Evolutionary conservation across 2,329 filamentous ascomycete species (phyloP), one percentile per base, ranked within the genome.

Genomic region (Cercospora sp.): DNA sequence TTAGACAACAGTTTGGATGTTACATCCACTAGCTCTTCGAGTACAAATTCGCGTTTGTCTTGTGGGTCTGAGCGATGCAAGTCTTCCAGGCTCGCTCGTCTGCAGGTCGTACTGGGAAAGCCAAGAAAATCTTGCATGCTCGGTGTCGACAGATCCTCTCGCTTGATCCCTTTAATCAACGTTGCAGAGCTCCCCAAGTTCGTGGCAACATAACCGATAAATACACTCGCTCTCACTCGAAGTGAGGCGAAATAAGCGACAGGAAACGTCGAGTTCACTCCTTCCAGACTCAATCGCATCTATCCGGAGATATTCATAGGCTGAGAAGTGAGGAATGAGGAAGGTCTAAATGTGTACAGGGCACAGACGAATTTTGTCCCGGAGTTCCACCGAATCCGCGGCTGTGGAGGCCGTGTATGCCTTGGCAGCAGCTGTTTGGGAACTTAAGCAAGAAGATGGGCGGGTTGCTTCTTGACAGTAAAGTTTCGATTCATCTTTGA

Each of bases 321-420:
- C 26, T 58, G 26, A 1, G 30, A 7, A 9, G 13, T 18, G 53
- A 58, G 16, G 26, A 20, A 58, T 18, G 53, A 57, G 31, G 31
- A 33, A 33, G 16, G 36, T 3, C n/a, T 31, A 18, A 33, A 51
- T 26, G 48, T 26, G 7, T 3, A 40, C 20, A 3, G 18, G 1
- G 26, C 26, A 58, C 53, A 9, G 26, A 31, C 53, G 3, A 3
- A 0, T 10, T 2, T 31, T 58, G n/a, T 18, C 55, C 55, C 55
- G 60, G 26, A 45, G 23, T 62, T 51, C 16, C 36, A 28, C 60
- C 60, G 60, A 62, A 62, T 51, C 12, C 60, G 60, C 33, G 59
- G 33, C 33, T 42, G 36, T 33, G 16, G 13, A 31, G 26, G 2
- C 36, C 16, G 5, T 31, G 55, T 58, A 33, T 12, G 28, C 8